Conservation (phyloP, 306 rosid species). For the Castanea sativa region DNA sequence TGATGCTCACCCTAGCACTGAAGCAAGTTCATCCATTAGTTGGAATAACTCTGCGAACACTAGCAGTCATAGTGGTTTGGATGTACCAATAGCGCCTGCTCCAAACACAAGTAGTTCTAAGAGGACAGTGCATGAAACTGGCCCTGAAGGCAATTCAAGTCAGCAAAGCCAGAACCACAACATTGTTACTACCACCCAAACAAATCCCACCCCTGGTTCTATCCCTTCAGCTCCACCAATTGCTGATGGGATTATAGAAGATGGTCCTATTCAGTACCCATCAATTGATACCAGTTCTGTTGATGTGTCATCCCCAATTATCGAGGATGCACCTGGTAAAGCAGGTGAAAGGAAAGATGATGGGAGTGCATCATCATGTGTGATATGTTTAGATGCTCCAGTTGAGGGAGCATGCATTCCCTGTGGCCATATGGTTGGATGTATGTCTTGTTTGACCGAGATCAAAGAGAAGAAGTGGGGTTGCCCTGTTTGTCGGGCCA, state of each 20-base stretch:
- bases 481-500: slow-evolving; percentile 93
- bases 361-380: slow-evolving; percentile 55
- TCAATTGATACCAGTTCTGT: slow-evolving; percentile 66
- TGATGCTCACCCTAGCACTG: slow-evolving; percentile 40
- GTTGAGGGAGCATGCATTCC: slow-evolving; percentile 99
- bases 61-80: slow-evolving; percentile 37
- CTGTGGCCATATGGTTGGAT: slow-evolving; percentile 97
- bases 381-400: slow-evolving; percentile 94
- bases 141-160: slow-evolving; percentile 27
- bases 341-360: slow-evolving; percentile 39
- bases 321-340: slow-evolving; percentile 26
- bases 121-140: slow-evolving; percentile 30
- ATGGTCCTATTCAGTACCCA: slow-evolving; percentile 71
- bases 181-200: slow-evolving; percentile 21
- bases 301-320: slow-evolving; percentile 41
- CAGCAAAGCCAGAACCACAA: slow-evolving; percentile 25
- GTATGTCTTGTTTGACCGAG: slow-evolving; percentile 94
- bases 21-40: slow-evolving; percentile 59
- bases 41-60: slow-evolving; percentile 12
- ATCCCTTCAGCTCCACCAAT: slow-evolving; percentile 71
- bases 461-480: slow-evolving; percentile 90
- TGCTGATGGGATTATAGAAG: slow-evolving; percentile 34
- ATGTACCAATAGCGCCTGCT: slow-evolving; percentile 27
- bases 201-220: slow-evolving; percentile 17
- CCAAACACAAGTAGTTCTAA: slow-evolving; percentile 24